Evolutionary conservation across 1,139 yeast genomes (phyloP).

Genomic region (Suhomyces chickasaworum): DNA sequence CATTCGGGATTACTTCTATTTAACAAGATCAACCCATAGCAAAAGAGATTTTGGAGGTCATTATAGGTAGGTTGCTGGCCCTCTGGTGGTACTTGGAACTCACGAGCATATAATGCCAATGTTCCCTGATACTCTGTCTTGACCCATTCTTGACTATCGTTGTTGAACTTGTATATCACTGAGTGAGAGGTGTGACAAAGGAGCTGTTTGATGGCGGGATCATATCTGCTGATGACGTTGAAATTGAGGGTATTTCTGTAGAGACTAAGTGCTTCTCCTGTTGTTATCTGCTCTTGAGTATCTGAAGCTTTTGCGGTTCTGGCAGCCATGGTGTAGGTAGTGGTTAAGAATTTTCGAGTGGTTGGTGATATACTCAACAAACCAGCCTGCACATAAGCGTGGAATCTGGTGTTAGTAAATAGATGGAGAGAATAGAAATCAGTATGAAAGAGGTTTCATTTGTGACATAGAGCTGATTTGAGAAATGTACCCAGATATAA

Average conservation of each 20-base stretch:
- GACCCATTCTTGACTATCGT: constrained; percentile 71
- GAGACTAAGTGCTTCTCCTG: constrained; percentile 52
- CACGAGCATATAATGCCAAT: constrained; percentile 73
- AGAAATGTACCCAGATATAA: too few species aligned
- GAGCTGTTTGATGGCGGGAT: constrained; percentile 74
- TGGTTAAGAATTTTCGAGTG: background rate
- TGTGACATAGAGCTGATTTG: too few species aligned
- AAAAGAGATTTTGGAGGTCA: constrained; percentile 55
- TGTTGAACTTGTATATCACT: constrained; percentile 72
- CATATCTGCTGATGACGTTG: constrained; percentile 82
- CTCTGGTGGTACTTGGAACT: constrained; percentile 34
- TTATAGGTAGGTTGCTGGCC: constrained; percentile 27
- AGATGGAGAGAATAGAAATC: too few species aligned
- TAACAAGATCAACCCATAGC: constrained; percentile 76
- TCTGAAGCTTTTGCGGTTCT: constrained; percentile 5
- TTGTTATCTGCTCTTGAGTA: constrained; percentile 20
- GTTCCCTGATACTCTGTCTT: constrained; percentile 82
- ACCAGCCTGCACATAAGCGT: background rate
- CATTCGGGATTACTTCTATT: constrained; percentile 77
- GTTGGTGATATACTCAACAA: background rate
- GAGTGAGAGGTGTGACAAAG: constrained; percentile 77
- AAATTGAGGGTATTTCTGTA: constrained; percentile 72
- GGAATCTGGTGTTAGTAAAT: too few species aligned
- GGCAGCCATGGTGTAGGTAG: constrained; percentile 6
- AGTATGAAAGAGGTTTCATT: too few species aligned